Conservation (phyloP, 345 rosid genomes). For the Eucalyptus cloeziana region DNA sequence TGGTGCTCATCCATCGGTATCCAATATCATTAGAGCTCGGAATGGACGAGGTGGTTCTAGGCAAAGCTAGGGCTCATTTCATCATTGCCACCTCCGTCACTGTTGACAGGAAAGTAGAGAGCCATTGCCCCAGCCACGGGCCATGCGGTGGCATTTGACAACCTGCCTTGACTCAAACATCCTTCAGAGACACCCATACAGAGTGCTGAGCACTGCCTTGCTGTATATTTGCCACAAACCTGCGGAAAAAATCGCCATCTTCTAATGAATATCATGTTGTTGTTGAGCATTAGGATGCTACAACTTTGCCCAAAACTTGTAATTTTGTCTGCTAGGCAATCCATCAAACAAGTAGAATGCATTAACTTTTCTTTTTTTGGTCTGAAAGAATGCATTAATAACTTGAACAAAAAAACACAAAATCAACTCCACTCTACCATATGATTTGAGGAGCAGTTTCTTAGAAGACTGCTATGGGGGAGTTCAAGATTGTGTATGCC, state of each 20-base stretch:
- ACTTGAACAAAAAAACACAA: not conserved
- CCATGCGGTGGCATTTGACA: not conserved
- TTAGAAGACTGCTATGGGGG: not conserved
- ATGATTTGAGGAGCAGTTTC: not conserved
- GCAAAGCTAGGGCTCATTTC: no score
- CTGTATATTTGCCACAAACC: not conserved
- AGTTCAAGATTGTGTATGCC: not conserved
- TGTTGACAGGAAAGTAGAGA: not conserved
- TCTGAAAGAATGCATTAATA: no score
- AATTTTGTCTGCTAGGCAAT: not conserved
- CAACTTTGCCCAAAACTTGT: not conserved
- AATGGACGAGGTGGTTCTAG: not conserved
- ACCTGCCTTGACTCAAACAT: not conserved
- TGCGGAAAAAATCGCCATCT: not conserved
- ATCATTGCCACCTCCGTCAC: not conserved
- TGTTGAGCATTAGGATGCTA: not conserved
- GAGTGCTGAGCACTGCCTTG: not conserved
- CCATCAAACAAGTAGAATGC: not conserved
- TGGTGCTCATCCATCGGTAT: not conserved
- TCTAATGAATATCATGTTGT: not conserved
- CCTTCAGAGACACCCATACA: not conserved
- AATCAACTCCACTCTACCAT: not conserved
- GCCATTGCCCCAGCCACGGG: not conserved
- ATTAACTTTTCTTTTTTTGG: no score
- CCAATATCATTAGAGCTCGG: not conserved